Evolutionary conservation across 306 rosid genomes (phyloP).

Genomic region (Cucumis sativus): DNA sequence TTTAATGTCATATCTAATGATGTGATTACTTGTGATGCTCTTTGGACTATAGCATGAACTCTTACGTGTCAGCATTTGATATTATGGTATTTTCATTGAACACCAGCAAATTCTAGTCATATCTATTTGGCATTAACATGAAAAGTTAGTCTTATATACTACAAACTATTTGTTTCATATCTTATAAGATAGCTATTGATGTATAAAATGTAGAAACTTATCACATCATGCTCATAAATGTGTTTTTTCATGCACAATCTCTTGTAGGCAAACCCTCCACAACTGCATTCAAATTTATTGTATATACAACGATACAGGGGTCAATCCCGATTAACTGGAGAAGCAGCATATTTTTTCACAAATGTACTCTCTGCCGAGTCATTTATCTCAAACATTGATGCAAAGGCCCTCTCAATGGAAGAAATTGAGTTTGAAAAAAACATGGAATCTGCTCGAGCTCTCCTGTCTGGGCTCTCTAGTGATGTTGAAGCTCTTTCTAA

Average conservation of each 20-base stretch:
- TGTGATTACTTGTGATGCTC: not conserved
- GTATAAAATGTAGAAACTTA: not conserved
- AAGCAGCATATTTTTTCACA: conserved; percentile 87
- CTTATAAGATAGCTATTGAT: not conserved
- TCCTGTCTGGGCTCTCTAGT: conserved; percentile 67
- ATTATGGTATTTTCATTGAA: not conserved
- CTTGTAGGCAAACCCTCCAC: conserved; percentile 95
- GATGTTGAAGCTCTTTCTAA: conserved; percentile 32
- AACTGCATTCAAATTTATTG: conserved; percentile 76
- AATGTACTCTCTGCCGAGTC: conserved; percentile 91
- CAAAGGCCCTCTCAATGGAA: conserved; percentile 85
- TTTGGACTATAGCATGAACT: not conserved
- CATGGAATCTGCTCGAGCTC: conserved; percentile 83
- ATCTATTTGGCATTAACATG: not conserved
- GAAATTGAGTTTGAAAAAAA: conserved; percentile 76
- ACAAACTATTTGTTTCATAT: not conserved
- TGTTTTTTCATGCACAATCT: conserved; percentile 12
- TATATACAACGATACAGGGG: conserved; percentile 89
- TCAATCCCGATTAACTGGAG: conserved; percentile 66
- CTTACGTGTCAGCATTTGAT: not conserved
- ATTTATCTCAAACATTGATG: conserved; percentile 83
- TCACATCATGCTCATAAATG: not conserved
- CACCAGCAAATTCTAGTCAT: not conserved
- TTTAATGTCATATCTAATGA: not conserved
- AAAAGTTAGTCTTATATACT: not conserved